Evolutionary conservation across 371 early-diverging fungal genomes (phyloP).

Genomic region (Syncephalastrum sp.): DNA sequence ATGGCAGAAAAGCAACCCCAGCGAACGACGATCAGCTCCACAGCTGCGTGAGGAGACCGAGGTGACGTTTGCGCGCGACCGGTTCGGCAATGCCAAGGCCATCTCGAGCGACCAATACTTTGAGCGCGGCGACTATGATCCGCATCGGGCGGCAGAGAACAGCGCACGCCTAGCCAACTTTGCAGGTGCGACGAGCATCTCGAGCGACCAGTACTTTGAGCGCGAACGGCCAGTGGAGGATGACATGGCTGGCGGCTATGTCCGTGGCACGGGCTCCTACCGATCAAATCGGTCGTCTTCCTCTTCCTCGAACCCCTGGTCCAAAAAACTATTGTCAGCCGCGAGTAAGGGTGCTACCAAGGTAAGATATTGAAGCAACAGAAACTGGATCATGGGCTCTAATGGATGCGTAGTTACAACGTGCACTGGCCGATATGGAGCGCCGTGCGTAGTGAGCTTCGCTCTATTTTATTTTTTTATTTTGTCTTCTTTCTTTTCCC

Average conservation of each 20-base stretch:
- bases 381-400: not conserved
- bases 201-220: slow-evolving; percentile 78
- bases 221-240: slow-evolving; percentile 19
- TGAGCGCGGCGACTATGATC: slow-evolving; percentile 66
- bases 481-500: too few relatives aligned
- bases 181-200: slow-evolving; percentile 72
- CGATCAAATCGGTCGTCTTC: not conserved
- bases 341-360: slow-evolving; percentile 41
- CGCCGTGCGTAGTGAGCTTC: too few relatives aligned
- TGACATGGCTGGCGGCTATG: slow-evolving; percentile 16
- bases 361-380: slow-evolving; percentile 6
- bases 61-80: slow-evolving; percentile 49
- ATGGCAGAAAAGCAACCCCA: slow-evolving; percentile 36
- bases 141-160: slow-evolving; percentile 51
- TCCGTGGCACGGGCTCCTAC: slow-evolving; percentile 16
- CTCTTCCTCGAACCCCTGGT: slow-evolving; percentile 13
- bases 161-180: slow-evolving; percentile 65
- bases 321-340: slow-evolving; percentile 27
- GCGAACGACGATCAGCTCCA: not conserved
- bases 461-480: too few relatives aligned
- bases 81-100: slow-evolving; percentile 76
- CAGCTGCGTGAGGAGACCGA: slow-evolving; percentile 18
- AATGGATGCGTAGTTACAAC: slow-evolving; percentile 3
- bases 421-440: slow-evolving; percentile 15
- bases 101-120: slow-evolving; percentile 92